A percentile compares a stretch with the other conserved stretches of the same genome.
Conservation (phyloP, 2,329 filamentous ascomycete genomes). For the Amylocarpus encephaloides region DNA sequence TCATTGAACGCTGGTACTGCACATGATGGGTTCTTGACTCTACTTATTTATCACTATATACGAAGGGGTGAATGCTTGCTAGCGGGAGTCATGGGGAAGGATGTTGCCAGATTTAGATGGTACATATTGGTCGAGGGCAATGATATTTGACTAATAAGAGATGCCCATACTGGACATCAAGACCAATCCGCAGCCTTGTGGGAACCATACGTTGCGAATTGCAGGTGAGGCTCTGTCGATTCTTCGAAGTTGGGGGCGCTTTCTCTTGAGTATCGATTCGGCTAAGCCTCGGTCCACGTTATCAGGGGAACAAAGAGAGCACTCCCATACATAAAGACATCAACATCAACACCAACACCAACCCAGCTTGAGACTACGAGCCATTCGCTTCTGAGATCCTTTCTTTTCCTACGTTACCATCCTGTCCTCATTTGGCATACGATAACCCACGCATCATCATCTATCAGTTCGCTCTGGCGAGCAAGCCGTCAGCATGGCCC, state of each 20-base stretch:
- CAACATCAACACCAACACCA: background rate
- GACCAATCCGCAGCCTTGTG: background rate
- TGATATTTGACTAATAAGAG: too few relatives aligned
- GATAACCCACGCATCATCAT: background rate
- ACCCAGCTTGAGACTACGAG: background rate
- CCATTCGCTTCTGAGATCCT: background rate
- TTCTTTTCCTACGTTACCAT: background rate
- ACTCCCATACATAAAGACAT: too few relatives aligned
- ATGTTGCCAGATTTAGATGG: background rate
- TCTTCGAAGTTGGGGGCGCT: too few relatives aligned
- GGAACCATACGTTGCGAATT: background rate
- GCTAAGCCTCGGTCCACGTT: conserved; percentile 1
- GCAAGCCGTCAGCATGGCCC: conserved; percentile 50
- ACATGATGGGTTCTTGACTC: background rate
- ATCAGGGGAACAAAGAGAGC: conserved; percentile 1
- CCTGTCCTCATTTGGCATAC: background rate
- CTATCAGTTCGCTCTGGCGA: background rate
- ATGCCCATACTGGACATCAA: too few relatives aligned
- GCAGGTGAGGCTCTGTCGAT: background rate
- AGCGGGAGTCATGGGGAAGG: background rate
- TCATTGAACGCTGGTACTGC: background rate
- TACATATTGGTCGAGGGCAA: too few relatives aligned
- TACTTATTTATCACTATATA: background rate
- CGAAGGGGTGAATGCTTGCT: conserved; percentile 1
- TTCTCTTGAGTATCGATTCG: background rate